Evolutionary conservation across 257 asterid species (phyloP).

Genomic region (Solanum pennellii): DNA sequence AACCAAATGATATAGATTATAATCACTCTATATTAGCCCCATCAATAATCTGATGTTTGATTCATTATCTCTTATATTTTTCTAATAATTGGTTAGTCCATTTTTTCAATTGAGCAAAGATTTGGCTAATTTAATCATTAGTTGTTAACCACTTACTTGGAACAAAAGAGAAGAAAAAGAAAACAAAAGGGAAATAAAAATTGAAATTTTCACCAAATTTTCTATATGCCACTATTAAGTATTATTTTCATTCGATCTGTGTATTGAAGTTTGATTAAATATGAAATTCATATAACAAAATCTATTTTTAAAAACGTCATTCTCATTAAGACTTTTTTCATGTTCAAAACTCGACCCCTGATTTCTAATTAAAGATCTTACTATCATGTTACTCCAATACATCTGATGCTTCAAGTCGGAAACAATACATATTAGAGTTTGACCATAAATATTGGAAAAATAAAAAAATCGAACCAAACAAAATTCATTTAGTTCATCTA

Average conservation of each 20-base stretch:
- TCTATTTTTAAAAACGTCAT: too few relatives aligned
- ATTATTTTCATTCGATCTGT: too few relatives aligned
- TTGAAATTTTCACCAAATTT: neutral
- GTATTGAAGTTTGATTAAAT: neutral
- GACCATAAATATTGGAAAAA: neutral
- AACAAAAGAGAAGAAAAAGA: neutral
- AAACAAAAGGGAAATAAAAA: neutral
- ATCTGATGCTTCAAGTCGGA: neutral
- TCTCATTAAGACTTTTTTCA: neutral
- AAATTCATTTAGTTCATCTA: neutral
- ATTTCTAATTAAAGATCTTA: neutral
- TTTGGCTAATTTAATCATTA: neutral
- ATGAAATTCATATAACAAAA: neutral
- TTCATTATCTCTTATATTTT: neutral
- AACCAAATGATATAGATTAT: neutral
- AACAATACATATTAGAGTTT: neutral
- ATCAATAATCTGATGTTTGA: neutral
- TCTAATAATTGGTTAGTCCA: neutral
- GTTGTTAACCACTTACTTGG: neutral
- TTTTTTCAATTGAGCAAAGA: neutral
- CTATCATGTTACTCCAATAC: neutral
- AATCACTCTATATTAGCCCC: neutral
- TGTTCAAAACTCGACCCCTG: too few relatives aligned
- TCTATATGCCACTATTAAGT: neutral
- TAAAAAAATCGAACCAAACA: neutral